Conservation (phyloP, 371 early-diverging fungal species). For the Haplosporangium sp. region DNA sequence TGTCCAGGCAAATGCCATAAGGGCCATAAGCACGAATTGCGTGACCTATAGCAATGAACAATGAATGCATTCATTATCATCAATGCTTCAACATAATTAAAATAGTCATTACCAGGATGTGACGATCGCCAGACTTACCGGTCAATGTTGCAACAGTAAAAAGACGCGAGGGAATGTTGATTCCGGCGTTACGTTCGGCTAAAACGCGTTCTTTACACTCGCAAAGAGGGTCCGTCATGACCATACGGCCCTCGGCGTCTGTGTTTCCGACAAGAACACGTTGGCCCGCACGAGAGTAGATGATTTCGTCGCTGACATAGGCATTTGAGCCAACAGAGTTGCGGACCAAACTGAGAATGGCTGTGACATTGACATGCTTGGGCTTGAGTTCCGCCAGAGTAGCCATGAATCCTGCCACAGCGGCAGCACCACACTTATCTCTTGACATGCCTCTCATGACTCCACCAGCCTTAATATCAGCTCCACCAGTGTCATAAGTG, state of each 20-base stretch:
- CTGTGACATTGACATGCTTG: constrained; percentile 75
- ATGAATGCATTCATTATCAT: background rate
- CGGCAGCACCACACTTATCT: constrained; percentile 92
- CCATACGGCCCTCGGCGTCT: constrained; percentile 94
- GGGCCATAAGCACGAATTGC: constrained; percentile 82
- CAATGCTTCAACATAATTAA: too few relatives aligned
- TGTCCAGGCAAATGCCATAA: constrained; percentile 83
- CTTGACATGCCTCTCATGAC: constrained; percentile 92
- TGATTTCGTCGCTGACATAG: constrained; percentile 86
- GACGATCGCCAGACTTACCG: constrained; percentile 12
- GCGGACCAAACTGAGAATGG: constrained; percentile 80
- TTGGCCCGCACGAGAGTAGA: constrained; percentile 83
- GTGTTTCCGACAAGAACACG: constrained; percentile 89
- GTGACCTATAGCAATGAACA: constrained; percentile 64
- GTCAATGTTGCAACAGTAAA: constrained; percentile 92
- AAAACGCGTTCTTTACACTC: constrained; percentile 81
- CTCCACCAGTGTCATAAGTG: constrained; percentile 92
- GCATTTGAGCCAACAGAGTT: constrained; percentile 86
- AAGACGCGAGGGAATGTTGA: constrained; percentile 65
- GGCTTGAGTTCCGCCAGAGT: constrained; percentile 75
- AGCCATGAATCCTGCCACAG: constrained; percentile 86
- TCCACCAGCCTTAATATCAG: constrained; percentile 86
- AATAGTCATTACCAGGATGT: too few relatives aligned
- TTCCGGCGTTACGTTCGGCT: constrained; percentile 60
- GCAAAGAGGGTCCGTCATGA: constrained; percentile 87